phyloP scores from a whole-genome alignment of 1,139 yeast species.

The Groenewaldozyma auringiensis region DNA sequence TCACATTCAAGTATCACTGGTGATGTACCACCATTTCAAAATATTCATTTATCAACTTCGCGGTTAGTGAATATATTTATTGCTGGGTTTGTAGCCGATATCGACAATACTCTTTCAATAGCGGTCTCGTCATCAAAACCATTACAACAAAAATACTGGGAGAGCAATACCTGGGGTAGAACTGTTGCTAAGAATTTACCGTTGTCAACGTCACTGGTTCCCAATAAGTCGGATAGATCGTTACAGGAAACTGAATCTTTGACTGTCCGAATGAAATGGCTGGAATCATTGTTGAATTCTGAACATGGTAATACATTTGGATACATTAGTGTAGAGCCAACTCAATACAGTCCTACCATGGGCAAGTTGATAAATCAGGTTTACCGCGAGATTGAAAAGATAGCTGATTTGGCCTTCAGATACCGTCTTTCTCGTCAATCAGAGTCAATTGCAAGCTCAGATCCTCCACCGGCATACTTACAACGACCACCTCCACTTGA shows the following conservation, averaged over 20 bases:
- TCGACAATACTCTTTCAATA: conserved; percentile 36
- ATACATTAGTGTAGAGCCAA: background rate
- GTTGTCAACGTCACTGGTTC: background rate
- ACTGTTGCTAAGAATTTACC: background rate
- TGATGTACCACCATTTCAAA: conserved; percentile 13
- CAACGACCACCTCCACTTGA: background rate
- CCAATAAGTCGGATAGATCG: background rate
- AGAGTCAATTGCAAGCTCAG: background rate
- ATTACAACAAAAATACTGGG: background rate
- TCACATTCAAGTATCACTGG: background rate
- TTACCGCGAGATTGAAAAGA: background rate
- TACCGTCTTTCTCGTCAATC: background rate
- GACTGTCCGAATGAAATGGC: background rate
- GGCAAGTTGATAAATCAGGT: background rate
- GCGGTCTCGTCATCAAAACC: background rate
- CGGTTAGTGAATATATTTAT: conserved; percentile 31
- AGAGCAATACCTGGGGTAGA: background rate
- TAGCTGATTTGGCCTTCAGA: background rate
- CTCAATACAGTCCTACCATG: background rate
- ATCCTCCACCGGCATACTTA: background rate
- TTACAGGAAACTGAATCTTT: background rate
- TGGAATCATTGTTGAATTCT: background rate
- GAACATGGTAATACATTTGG: conserved; percentile 1
- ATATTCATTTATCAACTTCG: conserved; percentile 14
- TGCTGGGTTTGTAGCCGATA: conserved; percentile 46